Percentiles rank a stretch among this genome's conserved stretches.
phyloP scores from a whole-genome alignment of 352 stramenopile species.

The Phytophthora nicotianae region DNA sequence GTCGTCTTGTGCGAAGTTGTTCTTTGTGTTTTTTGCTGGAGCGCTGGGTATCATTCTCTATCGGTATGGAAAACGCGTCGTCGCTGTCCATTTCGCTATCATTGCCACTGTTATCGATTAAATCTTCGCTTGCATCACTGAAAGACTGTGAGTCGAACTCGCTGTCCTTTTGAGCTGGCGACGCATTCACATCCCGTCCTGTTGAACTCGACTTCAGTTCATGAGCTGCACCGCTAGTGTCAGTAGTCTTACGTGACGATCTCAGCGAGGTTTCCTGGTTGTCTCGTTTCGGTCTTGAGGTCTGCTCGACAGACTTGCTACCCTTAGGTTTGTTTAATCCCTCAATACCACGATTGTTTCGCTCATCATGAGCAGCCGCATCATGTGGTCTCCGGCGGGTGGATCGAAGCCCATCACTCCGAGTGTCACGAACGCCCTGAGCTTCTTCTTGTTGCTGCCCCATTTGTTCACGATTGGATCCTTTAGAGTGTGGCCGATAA shows the following conservation, averaged over 20 bases:
- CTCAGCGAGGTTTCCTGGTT: background rate
- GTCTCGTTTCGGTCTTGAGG: background rate
- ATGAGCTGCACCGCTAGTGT: background rate
- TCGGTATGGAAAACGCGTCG: background rate
- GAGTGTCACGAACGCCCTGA: background rate
- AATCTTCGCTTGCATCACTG: slow-evolving; percentile 11
- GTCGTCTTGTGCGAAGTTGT: background rate
- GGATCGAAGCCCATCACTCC: background rate
- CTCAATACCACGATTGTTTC: background rate
- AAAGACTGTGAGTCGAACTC: slow-evolving; percentile 4
- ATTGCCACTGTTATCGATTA: background rate
- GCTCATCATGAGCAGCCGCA: background rate
- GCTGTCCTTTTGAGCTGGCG: background rate
- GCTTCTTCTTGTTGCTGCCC: background rate
- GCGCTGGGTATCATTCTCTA: background rate
- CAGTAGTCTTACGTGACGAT: background rate
- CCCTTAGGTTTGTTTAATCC: background rate
- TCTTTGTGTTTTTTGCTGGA: background rate
- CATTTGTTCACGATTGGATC: background rate
- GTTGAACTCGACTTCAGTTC: background rate
- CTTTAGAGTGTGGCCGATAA: background rate
- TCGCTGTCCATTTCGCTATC: background rate
- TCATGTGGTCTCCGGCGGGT: background rate
- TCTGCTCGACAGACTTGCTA: background rate
- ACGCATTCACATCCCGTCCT: background rate